Conservation (phyloP, 768 basidiomycete species). For the Phylloporus scabripes region DNA sequence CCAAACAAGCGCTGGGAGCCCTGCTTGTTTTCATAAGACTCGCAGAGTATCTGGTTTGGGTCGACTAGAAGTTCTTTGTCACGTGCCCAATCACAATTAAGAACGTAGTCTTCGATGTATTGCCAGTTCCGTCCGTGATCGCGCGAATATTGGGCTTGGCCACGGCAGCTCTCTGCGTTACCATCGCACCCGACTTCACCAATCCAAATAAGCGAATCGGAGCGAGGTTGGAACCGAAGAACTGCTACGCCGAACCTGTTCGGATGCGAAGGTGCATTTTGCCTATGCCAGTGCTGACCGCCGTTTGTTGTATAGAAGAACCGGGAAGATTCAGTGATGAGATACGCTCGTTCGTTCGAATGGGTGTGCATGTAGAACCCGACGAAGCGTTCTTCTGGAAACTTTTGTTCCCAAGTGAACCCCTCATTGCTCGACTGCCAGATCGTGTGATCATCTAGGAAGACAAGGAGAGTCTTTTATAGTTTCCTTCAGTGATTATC, state of each 20-base stretch:
- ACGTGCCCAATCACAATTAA: constrained; percentile 87
- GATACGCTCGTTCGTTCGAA: constrained; percentile 76
- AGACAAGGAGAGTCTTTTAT: constrained; percentile 72
- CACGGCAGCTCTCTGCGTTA: constrained; percentile 53
- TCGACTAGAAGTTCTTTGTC: constrained; percentile 78
- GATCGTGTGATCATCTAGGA: constrained; percentile 66
- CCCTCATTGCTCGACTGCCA: constrained; percentile 98
- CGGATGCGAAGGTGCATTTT: constrained; percentile 60
- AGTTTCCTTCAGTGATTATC: not conserved
- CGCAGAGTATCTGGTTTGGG: constrained; percentile 86
- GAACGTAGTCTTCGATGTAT: constrained; percentile 77
- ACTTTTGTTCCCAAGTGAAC: constrained; percentile 76
- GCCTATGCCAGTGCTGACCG: constrained; percentile 63
- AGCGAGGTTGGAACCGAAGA: constrained; percentile 81
- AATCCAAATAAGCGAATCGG: constrained; percentile 87
- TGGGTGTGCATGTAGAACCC: constrained; percentile 85
- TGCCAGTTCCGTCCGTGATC: constrained; percentile 78
- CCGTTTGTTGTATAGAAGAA: constrained; percentile 82
- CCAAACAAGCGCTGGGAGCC: constrained; percentile 65
- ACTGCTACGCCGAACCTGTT: constrained; percentile 74
- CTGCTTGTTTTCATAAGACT: constrained; percentile 75
- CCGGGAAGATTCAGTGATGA: constrained; percentile 62
- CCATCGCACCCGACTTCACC: constrained; percentile 66
- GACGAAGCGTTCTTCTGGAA: constrained; percentile 60
- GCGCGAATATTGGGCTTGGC: constrained; percentile 65